Evolutionary conservation across 257 asterid genomes (phyloP), one percentile per base, ranked within the genome.

Genomic region (Vinca minor): DNA sequence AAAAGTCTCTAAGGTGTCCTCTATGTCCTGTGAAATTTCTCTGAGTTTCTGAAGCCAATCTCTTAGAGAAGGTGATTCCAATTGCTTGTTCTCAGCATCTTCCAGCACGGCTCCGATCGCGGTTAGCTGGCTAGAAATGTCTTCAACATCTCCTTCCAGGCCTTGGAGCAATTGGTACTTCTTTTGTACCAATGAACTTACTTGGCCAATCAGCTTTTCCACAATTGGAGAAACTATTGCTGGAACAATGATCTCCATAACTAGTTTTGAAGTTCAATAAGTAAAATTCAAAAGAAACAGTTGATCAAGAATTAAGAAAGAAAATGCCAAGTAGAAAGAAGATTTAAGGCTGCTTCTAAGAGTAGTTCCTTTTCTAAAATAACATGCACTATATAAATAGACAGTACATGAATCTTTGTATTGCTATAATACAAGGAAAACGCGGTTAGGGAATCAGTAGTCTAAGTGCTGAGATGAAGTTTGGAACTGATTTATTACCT

Each of bases 11-110:
- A 82, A 25, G 56, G 80, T 57, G 35, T 79, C 85, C 67, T 82
- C 85, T 7, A 73, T 69, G 59, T 75, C 83, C 64, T 69, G 73
- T 10, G 79, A 78, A 42, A 79, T 79, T 59, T 74, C 83, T 56
- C 69, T 79, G n/a, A 79, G 85, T 78, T 77, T 82, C 46, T 79
- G 78, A 41, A 82, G 82, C 85, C 82, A 82, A 63, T 77, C 78
- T 59, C 73, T 64, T 3, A 79, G 75, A 54, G 52, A 81, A 62
- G 77, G 81, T 56, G 75, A 77, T 58, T 69, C 69, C 68, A 69
- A 41, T 55, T 75, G 79, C 53, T 77, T 76, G 38, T 71, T 80
- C 41, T 79, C 79, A 58, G 85, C 83, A 62, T 77, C 88, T 42
- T 73, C 56, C 59, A 82, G 78, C 20, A 79, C 82, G 21, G 80